phyloP scores from a whole-genome alignment of 2,329 filamentous ascomycete species.

The Cryoendolithus antarcticus region DNA sequence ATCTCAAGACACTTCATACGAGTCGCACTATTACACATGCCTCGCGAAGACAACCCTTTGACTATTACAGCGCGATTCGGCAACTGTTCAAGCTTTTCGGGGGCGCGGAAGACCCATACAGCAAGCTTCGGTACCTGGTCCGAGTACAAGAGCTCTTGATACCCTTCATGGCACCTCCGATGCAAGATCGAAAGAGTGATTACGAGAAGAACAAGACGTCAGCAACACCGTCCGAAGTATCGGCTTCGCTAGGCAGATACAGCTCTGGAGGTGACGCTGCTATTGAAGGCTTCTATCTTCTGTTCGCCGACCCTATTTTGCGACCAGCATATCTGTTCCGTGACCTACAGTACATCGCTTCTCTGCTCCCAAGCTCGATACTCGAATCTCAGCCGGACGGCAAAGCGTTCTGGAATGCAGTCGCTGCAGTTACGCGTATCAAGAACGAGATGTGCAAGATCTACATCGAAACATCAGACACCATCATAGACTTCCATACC shows the following conservation, averaged over 20 bases:
- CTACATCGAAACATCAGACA: slow-evolving; percentile 65
- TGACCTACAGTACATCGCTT: slow-evolving; percentile 44
- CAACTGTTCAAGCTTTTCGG: slow-evolving; percentile 75
- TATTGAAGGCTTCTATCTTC: slow-evolving; percentile 18
- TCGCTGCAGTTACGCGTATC: slow-evolving; percentile 72
- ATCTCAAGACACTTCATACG: too few relatives aligned
- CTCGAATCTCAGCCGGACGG: slow-evolving; percentile 46
- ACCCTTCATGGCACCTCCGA: slow-evolving; percentile 12
- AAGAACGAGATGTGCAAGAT: slow-evolving; percentile 80
- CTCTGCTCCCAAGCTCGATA: slow-evolving; percentile 45
- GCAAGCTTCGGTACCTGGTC: slow-evolving; percentile 70
- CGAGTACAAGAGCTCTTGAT: slow-evolving; percentile 61
- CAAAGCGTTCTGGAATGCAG: slow-evolving; percentile 84
- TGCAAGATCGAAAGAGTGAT: too few relatives aligned
- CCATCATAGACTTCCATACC: slow-evolving; percentile 57
- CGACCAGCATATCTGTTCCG: slow-evolving; percentile 37
- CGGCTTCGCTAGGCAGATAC: too few relatives aligned
- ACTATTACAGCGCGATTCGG: slow-evolving; percentile 65
- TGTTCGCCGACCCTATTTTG: slow-evolving; percentile 33
- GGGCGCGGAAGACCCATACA: slow-evolving; percentile 74
- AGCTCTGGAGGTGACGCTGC: too few relatives aligned
- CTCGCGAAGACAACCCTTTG: neutral
- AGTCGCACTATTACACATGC: too few relatives aligned
- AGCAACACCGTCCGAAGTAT: too few relatives aligned
- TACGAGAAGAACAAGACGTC: too few relatives aligned